Conservation (phyloP, 148 eudicot species). For the Limonium bicolor region DNA sequence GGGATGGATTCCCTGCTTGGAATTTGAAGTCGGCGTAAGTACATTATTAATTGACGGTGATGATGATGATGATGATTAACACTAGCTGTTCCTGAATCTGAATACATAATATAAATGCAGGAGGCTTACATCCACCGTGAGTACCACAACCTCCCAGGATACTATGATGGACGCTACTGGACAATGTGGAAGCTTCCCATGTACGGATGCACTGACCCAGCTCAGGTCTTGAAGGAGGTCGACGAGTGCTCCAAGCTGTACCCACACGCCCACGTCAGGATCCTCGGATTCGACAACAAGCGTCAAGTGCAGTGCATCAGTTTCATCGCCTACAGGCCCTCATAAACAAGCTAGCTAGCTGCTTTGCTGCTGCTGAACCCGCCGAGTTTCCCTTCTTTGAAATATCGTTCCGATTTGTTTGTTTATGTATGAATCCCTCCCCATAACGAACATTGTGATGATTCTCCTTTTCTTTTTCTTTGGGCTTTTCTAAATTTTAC, state of each 20-base stretch:
- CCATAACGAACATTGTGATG: too few relatives aligned
- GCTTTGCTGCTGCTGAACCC: too few relatives aligned
- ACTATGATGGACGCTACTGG: conserved; percentile 88
- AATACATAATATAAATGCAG: conserved; percentile 6
- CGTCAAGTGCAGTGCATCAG: conserved; percentile 30
- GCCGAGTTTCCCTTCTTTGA: too few relatives aligned
- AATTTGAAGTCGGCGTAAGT: conserved; percentile 31
- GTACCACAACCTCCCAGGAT: conserved; percentile 47
- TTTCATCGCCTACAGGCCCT: conserved; percentile 28
- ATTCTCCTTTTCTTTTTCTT: too few relatives aligned
- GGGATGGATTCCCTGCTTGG: conserved; percentile 66
- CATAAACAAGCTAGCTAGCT: too few relatives aligned
- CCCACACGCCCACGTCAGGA: conserved; percentile 34
- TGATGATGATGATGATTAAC: too few relatives aligned
- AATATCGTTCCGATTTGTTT: too few relatives aligned
- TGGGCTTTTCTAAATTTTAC: too few relatives aligned
- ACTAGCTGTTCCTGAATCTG: too few relatives aligned
- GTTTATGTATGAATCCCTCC: too few relatives aligned
- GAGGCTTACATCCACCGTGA: conserved; percentile 43
- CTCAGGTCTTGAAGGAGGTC: conserved; percentile 27
- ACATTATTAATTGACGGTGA: background rate
- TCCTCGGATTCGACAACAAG: conserved; percentile 31
- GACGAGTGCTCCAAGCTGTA: conserved; percentile 23
- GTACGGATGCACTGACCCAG: conserved; percentile 27
- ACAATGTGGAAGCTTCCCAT: conserved; percentile 80